These are phyloP conservation scores for Silene conica DNA, from an alignment of 148 eudicot genomes.

Conservation along the genomic window DNA sequence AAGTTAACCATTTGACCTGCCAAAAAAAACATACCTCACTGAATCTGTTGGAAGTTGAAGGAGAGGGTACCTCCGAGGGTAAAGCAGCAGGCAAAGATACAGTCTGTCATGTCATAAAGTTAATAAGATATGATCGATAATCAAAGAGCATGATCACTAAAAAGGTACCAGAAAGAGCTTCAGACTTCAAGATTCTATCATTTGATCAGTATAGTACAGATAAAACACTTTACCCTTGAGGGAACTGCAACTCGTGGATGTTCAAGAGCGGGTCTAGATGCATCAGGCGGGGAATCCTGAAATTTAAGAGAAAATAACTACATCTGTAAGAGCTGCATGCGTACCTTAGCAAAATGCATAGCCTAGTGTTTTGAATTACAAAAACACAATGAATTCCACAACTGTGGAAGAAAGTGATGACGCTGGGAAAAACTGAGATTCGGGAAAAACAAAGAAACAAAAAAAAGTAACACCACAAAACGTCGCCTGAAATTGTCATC, in stretches of 20 bases:
- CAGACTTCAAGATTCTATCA: neutral
- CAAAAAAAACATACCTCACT: constrained; percentile 35
- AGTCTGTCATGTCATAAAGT: constrained; percentile 36
- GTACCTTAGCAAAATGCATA: neutral
- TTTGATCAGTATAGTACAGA: constrained; percentile 7
- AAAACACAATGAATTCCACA: neutral
- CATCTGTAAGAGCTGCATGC: neutral
- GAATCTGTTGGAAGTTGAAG: constrained; percentile 42
- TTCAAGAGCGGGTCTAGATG: constrained; percentile 71
- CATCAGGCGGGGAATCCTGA: constrained; percentile 51
- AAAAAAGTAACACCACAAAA: neutral
- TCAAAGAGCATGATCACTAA: neutral
- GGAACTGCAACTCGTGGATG: constrained; percentile 41
- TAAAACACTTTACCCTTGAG: constrained; percentile 46
- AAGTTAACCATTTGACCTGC: neutral
- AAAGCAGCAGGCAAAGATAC: constrained; percentile 45
- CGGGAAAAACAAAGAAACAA: neutral
- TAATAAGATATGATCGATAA: neutral
- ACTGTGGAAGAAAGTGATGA: neutral
- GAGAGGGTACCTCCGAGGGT: constrained; percentile 46
- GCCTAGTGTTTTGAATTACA: neutral
- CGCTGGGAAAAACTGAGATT: neutral
- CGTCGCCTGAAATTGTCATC: neutral
- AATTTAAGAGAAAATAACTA: constrained; percentile 17
- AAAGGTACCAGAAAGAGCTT: neutral